These are phyloP conservation scores for Wickerhamomyces hampshirensis DNA, from an alignment of 805 yeast species.

Conservation along the genomic window DNA sequence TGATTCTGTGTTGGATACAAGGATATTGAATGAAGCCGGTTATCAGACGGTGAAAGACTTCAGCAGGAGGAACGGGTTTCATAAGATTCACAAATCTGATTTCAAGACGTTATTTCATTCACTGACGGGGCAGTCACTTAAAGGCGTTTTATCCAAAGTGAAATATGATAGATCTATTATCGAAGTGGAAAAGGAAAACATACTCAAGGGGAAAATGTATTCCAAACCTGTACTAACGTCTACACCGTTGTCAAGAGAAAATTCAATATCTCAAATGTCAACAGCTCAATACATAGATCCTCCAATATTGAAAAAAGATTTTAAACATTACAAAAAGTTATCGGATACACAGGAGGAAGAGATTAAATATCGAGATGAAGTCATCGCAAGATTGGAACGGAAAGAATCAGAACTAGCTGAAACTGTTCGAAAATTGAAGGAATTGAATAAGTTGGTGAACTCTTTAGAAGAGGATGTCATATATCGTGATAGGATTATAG, in stretches of 20 bases:
- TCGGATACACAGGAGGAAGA: slow-evolving; percentile 22
- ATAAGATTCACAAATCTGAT: slow-evolving; percentile 29
- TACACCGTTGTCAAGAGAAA: slow-evolving; percentile 4
- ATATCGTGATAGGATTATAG: slow-evolving; percentile 20
- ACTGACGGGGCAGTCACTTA: slow-evolving; percentile 28
- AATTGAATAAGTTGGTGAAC: slow-evolving; percentile 3
- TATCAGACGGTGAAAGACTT: slow-evolving; percentile 24
- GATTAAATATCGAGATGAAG: slow-evolving; percentile 21
- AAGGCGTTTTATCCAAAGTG: slow-evolving; percentile 22
- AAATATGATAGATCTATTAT: slow-evolving; percentile 9
- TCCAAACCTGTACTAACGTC: slow-evolving; percentile 2
- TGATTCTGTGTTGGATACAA: slow-evolving; percentile 15
- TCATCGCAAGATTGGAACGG: slow-evolving; percentile 18
- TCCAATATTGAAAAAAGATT: slow-evolving; percentile 21
- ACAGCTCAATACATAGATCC: slow-evolving; percentile 4
- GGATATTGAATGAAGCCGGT: slow-evolving; percentile 26
- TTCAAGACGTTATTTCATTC: slow-evolving; percentile 27
- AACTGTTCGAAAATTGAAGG: slow-evolving; percentile 6
- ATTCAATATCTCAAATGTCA: slow-evolving; percentile 1
- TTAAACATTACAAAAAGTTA: slow-evolving; percentile 15
- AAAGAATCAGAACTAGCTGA: slow-evolving; percentile 8
- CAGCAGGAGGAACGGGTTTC: slow-evolving; percentile 25
- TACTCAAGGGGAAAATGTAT: neutral
- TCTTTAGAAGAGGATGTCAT: slow-evolving; percentile 21
- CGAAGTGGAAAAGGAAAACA: slow-evolving; percentile 2